Base-by-base conservation (phyloP, 2,329 filamentous ascomycete species). In the Scopulariopsis brevicaulis region DNA sequence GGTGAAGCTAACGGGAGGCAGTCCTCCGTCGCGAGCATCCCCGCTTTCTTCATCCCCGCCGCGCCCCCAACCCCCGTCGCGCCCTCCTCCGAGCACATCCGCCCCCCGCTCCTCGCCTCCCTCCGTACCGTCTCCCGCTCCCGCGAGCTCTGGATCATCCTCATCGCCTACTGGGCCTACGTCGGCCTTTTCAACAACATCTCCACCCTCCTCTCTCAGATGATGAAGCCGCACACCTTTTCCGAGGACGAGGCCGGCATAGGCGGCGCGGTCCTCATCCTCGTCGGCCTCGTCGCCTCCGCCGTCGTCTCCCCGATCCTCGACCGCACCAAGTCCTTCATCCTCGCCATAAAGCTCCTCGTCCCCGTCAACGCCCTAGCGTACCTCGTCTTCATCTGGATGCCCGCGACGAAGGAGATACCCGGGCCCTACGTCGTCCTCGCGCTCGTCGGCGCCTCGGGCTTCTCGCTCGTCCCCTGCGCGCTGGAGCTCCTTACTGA, bases 181-280 rank as follows among this genome's bases (percentile, higher is more conserved):
- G 89, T 96, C 61, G 91, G 88, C 65, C 86, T 94, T 74, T 99
- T 99, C 84, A 97, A 97, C 78, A 87, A 87, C 63, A 77, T 92
- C 63, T 95, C 91, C 55, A 88, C 88, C 1, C 82, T 97, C 1
- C 79, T 97, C 11, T 96, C 93, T 74, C 93, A 96, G 68, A 89
- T 97, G 68, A 81, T 97, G 62, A 76, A 82, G 46, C 94, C 94
- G 0, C 93, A 96, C 73, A 88, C 84, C 65, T 96, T 90, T 79
- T 81, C 76, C 60, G 87, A 96, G 69, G 86, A 87, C 62, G 80
- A 96, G 58, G 89, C 93, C 24, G 94, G 94, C 37, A 92, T 97
- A 65, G 90, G 86, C 12, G 94, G 94, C 62, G 94, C 89, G 0
- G 72, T 97, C 10, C 80, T 97, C 37, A 97, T 97, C 68, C 78